Percentiles rank a stretch among this genome's conserved stretches.
These are phyloP conservation scores for Herpetospermum pedunculosum DNA, from an alignment of 306 rosid species.

Conservation along the genomic window DNA sequence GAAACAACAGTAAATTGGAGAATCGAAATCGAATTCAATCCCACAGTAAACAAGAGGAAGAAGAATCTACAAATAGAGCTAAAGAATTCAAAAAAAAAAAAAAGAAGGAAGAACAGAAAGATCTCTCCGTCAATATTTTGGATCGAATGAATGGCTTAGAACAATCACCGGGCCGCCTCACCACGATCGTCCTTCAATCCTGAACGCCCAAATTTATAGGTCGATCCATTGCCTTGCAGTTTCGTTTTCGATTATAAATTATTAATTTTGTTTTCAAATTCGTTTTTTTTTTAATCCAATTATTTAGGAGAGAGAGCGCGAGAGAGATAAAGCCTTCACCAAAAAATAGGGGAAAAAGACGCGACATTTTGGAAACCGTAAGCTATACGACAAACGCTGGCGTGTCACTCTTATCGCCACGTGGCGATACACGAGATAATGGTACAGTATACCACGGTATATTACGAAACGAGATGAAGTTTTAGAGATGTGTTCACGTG, in stretches of 20 bases:
- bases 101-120: background rate
- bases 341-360: background rate
- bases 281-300: background rate
- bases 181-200: background rate
- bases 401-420: background rate
- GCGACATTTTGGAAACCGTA: background rate
- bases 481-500: background rate
- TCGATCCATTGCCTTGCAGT: background rate
- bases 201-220: background rate
- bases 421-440: background rate
- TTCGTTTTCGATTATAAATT: background rate
- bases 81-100: background rate
- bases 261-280: background rate
- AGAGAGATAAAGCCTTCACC: background rate
- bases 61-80: background rate
- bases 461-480: background rate
- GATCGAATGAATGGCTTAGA: background rate
- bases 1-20: background rate
- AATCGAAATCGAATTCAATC: background rate
- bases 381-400: background rate
- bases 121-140: background rate
- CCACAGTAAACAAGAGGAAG: background rate
- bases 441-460: background rate
- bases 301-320: conserved; percentile 1
- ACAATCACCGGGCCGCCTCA: background rate